phyloP scores from a whole-genome alignment of 1,139 yeast genomes.

The Blastobotrys persicus region DNA sequence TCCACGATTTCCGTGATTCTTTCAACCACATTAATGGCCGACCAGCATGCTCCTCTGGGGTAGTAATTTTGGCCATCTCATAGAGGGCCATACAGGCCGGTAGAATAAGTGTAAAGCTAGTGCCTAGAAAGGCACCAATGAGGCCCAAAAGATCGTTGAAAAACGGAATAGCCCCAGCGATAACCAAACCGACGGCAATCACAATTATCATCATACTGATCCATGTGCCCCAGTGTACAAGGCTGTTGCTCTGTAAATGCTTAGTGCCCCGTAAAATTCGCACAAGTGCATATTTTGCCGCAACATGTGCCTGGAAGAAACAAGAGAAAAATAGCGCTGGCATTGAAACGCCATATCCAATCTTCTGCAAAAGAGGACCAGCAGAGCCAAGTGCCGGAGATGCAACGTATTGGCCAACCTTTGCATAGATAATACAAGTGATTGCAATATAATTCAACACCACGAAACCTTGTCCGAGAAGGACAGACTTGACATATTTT shows the following conservation, averaged over 20 bases:
- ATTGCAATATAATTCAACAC: conserved; percentile 14
- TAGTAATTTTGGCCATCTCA: conserved; percentile 7
- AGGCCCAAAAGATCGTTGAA: conserved; percentile 55
- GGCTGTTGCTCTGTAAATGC: conserved; percentile 14
- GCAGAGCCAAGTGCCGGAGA: conserved; percentile 19
- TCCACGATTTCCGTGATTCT: conserved; percentile 7
- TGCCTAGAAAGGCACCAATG: conserved; percentile 53
- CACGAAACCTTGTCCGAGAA: conserved; percentile 14
- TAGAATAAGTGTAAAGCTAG: conserved; percentile 12
- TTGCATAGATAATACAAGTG: conserved; percentile 13
- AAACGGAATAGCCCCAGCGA: conserved; percentile 64
- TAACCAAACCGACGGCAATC: conserved; percentile 54
- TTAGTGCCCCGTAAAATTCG: conserved; percentile 13
- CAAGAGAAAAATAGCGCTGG: conserved; percentile 16
- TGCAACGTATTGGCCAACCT: conserved; percentile 15
- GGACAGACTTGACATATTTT: conserved; percentile 10
- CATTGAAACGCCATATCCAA: conserved; percentile 14
- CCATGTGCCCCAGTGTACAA: conserved; percentile 56
- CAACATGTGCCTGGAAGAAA: conserved; percentile 17
- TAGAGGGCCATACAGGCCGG: conserved; percentile 14
- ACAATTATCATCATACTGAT: conserved; percentile 41
- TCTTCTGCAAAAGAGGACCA: conserved; percentile 15
- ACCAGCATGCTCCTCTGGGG: background rate
- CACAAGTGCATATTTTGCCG: conserved; percentile 13
- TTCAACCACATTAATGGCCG: conserved; percentile 4